A percentile compares a stretch with the other conserved stretches of the same genome.
Conservation (phyloP, 148 eudicot genomes). For the Tetragonia tetragonoides region DNA sequence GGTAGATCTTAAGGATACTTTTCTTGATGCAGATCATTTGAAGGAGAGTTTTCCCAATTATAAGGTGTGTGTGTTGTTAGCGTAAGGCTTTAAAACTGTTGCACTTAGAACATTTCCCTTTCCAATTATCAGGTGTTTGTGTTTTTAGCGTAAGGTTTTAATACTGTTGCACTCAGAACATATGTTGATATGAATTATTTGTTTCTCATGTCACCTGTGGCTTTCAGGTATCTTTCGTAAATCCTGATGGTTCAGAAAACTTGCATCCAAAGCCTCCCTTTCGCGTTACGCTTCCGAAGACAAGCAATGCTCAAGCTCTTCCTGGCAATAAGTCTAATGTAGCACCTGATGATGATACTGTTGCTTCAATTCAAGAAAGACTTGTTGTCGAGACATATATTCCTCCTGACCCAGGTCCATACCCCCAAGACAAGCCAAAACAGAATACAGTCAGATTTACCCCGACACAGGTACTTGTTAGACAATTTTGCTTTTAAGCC, state of each 20-base stretch:
- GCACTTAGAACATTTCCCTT: not conserved
- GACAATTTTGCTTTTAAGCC: not conserved
- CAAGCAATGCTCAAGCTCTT: slow-evolving; percentile 52
- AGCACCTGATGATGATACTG: slow-evolving; percentile 33
- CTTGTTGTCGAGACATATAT: slow-evolving; percentile 87
- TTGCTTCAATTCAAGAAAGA: slow-evolving; percentile 44
- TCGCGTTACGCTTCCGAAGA: slow-evolving; percentile 66
- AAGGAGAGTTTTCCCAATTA: slow-evolving; percentile 65
- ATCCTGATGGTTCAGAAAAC: slow-evolving; percentile 76
- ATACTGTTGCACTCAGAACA: not conserved
- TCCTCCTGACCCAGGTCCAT: slow-evolving; percentile 98
- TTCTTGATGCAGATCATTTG: slow-evolving; percentile 86
- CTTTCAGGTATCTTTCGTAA: slow-evolving; percentile 61
- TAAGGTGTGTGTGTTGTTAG: slow-evolving; percentile 50
- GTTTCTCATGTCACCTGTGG: slow-evolving; percentile 12
- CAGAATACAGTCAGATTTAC: slow-evolving; percentile 94
- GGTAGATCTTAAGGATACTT: slow-evolving; percentile 92
- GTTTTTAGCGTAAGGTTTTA: not conserved
- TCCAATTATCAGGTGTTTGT: not conserved
- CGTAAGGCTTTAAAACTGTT: slow-evolving; percentile 5
- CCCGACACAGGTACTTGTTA: slow-evolving; percentile 65
- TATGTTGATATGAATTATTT: not conserved
- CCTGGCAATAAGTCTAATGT: slow-evolving; percentile 51
- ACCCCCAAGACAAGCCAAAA: slow-evolving; percentile 97
- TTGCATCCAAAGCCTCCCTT: slow-evolving; percentile 71